phyloP scores from a whole-genome alignment of 495 filamentous ascomycete species.

The Lophium mytilinum region DNA sequence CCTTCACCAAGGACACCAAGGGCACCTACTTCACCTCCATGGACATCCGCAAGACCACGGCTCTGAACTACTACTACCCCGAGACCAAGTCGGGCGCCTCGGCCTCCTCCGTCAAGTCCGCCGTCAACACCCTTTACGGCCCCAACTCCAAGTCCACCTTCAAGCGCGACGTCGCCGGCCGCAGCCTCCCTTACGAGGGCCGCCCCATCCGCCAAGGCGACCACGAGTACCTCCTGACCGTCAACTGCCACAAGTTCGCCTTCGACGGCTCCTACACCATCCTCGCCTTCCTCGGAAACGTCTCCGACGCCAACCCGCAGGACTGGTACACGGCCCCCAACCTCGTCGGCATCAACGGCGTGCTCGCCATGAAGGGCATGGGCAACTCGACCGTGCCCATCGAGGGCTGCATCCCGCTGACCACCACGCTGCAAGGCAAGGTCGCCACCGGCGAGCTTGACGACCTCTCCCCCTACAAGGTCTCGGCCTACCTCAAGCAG shows the following conservation, averaged over 20 bases:
- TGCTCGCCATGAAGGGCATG: slow-evolving; percentile 1
- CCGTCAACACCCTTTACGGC: slow-evolving; percentile 18
- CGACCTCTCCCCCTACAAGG: slow-evolving; percentile 6
- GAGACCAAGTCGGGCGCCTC: slow-evolving; percentile 4
- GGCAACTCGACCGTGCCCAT: slow-evolving; percentile 4
- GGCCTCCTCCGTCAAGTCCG: not conserved
- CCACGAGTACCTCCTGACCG: slow-evolving; percentile 16
- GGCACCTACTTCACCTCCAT: slow-evolving; percentile 18
- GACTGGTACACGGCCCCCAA: slow-evolving; percentile 5
- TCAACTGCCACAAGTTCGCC: slow-evolving; percentile 16
- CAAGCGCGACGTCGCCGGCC: not conserved
- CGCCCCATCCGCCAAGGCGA: slow-evolving; percentile 16
- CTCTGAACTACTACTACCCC: slow-evolving; percentile 19
- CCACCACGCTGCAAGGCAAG: slow-evolving; percentile 15
- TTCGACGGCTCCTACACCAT: slow-evolving; percentile 17
- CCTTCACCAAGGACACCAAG: slow-evolving; percentile 23
- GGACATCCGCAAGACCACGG: slow-evolving; percentile 12
- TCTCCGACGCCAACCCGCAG: slow-evolving; percentile 11
- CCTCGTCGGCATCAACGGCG: slow-evolving; percentile 13
- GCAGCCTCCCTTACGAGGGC: slow-evolving; percentile 10
- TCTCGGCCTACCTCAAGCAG: slow-evolving; percentile 16
- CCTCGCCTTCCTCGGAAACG: slow-evolving; percentile 19
- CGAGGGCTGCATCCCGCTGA: slow-evolving; percentile 20
- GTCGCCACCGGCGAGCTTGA: slow-evolving; percentile 15
- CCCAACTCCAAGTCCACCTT: slow-evolving; percentile 2